Evolutionary conservation across 2,329 filamentous ascomycete genomes (phyloP).

Genomic region (Scopulariopsis brevicaulis): DNA sequence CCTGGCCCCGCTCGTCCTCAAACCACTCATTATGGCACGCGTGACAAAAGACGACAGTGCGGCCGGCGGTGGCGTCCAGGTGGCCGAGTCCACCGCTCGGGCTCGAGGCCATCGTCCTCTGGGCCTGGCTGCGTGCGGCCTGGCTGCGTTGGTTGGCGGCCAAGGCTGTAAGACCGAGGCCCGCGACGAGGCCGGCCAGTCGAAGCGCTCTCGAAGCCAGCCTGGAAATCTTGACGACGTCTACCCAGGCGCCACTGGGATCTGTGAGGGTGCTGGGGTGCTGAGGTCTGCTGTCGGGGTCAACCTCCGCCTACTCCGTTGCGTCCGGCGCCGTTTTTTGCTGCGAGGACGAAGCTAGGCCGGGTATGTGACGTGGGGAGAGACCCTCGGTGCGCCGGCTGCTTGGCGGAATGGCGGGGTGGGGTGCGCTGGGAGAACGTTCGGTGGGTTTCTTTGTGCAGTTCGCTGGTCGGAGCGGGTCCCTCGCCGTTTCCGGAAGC

Average conservation of each 20-base stretch:
- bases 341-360: not conserved
- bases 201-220: constrained; percentile 46
- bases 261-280: not conserved
- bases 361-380: not conserved
- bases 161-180: constrained; percentile 47
- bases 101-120: constrained; percentile 23
- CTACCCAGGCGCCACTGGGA: not conserved
- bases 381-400: not conserved
- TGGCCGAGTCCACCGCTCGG: constrained; percentile 16
- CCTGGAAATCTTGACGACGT: constrained; percentile 17
- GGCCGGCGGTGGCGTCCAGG: constrained; percentile 36
- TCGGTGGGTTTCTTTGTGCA: not conserved
- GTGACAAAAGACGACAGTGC: constrained; percentile 81
- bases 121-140: constrained; percentile 26
- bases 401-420: not conserved
- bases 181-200: constrained; percentile 41
- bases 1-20: constrained; percentile 51
- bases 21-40: constrained; percentile 74
- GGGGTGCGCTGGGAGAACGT: not conserved
- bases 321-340: not conserved
- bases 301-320: not conserved
- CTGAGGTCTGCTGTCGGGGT: not conserved
- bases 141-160: constrained; percentile 39
- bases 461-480: not conserved
- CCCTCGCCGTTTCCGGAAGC: not conserved